Conservation (phyloP, 495 filamentous ascomycete species). For the Hypoxylon intermedium region DNA sequence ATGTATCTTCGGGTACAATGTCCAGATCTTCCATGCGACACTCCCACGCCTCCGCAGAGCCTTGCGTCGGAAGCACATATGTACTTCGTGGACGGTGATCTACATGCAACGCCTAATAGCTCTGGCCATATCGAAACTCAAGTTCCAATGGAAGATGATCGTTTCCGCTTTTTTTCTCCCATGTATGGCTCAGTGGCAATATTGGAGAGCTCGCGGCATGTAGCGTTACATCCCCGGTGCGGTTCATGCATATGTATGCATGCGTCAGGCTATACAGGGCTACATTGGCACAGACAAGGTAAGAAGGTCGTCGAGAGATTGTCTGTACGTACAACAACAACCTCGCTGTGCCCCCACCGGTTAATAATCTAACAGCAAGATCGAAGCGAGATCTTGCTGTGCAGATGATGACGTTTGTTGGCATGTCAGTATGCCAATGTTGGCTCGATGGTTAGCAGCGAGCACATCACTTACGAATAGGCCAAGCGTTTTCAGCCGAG, state of each 20-base stretch:
- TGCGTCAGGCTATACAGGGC: slow-evolving; percentile 31
- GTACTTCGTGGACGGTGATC: slow-evolving; percentile 18
- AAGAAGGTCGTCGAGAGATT: slow-evolving; percentile 16
- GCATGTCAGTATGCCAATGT: not conserved
- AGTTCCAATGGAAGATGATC: slow-evolving; percentile 23
- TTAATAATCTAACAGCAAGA: slow-evolving; percentile 20
- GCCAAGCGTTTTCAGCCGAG: slow-evolving; percentile 6
- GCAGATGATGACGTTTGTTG: slow-evolving; percentile 24
- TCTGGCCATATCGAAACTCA: slow-evolving; percentile 19
- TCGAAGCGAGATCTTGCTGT: slow-evolving; percentile 16
- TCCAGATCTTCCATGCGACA: slow-evolving; percentile 1
- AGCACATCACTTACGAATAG: not conserved
- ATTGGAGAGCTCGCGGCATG: slow-evolving; percentile 31
- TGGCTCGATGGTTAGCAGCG: slow-evolving; percentile 2
- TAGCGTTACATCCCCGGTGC: slow-evolving; percentile 32
- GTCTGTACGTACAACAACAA: slow-evolving; percentile 10
- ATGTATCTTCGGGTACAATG: slow-evolving; percentile 5
- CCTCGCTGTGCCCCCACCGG: slow-evolving; percentile 35
- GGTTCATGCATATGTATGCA: slow-evolving; percentile 40
- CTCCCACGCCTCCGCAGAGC: slow-evolving; percentile 15
- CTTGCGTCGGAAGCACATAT: slow-evolving; percentile 12
- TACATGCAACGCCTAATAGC: slow-evolving; percentile 14
- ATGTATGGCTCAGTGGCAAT: slow-evolving; percentile 20
- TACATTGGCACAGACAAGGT: slow-evolving; percentile 15
- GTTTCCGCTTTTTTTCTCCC: slow-evolving; percentile 33